These are phyloP conservation scores for Schoenoplectus triqueter DNA, from an alignment of 202 grass and related monocot genomes.

Conservation along the genomic window DNA sequence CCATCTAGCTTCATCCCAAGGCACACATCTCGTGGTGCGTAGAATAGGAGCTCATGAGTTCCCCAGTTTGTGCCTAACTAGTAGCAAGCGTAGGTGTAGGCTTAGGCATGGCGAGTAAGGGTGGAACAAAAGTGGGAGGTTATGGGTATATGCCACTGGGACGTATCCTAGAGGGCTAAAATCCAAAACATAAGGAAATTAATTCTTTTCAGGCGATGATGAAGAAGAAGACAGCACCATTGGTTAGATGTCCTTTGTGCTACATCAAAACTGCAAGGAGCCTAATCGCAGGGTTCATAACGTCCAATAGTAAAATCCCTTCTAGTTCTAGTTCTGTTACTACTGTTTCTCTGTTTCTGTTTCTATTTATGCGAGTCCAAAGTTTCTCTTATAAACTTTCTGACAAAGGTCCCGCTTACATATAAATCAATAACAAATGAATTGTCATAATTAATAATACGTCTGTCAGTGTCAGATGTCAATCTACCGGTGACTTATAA, in stretches of 20 bases:
- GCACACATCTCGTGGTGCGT: slow-evolving; percentile 30
- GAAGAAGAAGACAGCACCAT: slow-evolving; percentile 1
- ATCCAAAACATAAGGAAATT: slow-evolving; percentile 30
- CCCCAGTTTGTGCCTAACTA: slow-evolving; percentile 36
- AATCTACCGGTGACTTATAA: neutral
- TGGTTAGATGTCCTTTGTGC: slow-evolving; percentile 21
- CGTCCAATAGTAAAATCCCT: neutral
- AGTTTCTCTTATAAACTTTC: neutral
- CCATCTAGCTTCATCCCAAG: neutral
- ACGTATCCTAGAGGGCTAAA: slow-evolving; percentile 21
- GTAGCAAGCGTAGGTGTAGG: slow-evolving; percentile 3
- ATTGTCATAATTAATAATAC: neutral
- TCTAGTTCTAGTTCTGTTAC: neutral
- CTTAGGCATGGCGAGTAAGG: neutral
- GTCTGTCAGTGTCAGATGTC: too few species aligned
- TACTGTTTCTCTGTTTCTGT: slow-evolving; percentile 5
- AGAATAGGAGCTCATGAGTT: slow-evolving; percentile 22
- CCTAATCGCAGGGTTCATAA: neutral
- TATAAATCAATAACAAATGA: neutral
- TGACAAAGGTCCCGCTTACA: neutral
- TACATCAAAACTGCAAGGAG: neutral
- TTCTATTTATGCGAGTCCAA: neutral
- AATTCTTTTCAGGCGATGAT: slow-evolving; percentile 18
- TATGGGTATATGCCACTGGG: slow-evolving; percentile 33
- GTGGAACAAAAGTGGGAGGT: neutral